Evolutionary conservation across 768 basidiomycete species (phyloP).

Genomic region (Ramaria sp.): DNA sequence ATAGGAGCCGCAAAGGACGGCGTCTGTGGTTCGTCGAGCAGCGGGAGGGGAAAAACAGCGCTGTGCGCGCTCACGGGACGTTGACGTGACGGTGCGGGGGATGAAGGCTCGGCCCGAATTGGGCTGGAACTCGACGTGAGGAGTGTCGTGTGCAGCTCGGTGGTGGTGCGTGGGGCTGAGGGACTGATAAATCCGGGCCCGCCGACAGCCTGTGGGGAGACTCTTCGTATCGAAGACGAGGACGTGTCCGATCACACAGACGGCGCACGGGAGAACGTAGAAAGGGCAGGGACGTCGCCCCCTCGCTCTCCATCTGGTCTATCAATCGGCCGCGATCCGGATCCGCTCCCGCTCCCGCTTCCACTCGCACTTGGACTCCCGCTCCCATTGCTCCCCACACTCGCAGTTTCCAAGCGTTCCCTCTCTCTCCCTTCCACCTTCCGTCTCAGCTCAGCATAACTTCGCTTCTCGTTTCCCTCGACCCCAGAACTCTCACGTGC

Average conservation of each 20-base stretch:
- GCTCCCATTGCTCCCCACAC: too few species aligned
- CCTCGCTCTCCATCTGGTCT: neutral
- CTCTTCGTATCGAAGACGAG: neutral
- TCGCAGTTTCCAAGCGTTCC: neutral
- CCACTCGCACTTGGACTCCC: too few species aligned
- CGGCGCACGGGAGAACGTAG: neutral
- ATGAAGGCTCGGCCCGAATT: neutral
- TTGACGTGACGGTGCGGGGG: neutral
- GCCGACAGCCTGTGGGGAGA: neutral
- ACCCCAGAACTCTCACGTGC: constrained; percentile 4
- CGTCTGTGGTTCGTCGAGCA: neutral
- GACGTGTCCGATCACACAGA: neutral
- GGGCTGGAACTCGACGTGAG: neutral
- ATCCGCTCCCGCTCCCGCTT: neutral
- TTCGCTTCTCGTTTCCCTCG: neutral
- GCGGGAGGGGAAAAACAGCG: neutral
- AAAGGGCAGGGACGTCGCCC: too few species aligned
- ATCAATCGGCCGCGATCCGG: constrained; percentile 2
- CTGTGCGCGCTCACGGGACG: neutral
- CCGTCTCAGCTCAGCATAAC: constrained; percentile 3
- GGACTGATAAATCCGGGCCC: neutral
- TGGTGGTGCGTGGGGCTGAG: constrained; percentile 5
- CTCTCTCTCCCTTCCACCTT: constrained; percentile 2
- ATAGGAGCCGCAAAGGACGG: constrained; percentile 33
- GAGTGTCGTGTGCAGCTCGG: neutral